Evolutionary conservation across 768 basidiomycete species (phyloP).

Genomic region (Amanita rimosa): DNA sequence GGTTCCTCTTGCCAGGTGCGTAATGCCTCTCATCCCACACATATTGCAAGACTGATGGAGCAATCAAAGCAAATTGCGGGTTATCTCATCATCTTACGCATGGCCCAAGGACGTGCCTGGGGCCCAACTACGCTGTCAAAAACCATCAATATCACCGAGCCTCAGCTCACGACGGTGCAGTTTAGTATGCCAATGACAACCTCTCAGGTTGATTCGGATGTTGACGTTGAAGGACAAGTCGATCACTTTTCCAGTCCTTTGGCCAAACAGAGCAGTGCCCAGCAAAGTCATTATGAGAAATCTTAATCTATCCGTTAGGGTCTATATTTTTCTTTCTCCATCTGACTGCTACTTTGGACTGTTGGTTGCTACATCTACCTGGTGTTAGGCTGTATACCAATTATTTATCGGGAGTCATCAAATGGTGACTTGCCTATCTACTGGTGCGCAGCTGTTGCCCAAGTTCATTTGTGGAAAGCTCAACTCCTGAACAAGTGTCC

Average conservation of each 20-base stretch:
- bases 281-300: background rate
- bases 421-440: background rate
- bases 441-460: no score
- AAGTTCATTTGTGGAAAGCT: no score
- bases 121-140: constrained; percentile 2
- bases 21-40: background rate
- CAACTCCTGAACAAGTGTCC: no score
- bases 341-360: background rate
- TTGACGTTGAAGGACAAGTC: background rate
- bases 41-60: constrained; percentile 8
- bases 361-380: no score
- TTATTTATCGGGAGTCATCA: background rate
- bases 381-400: background rate
- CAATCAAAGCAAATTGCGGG: constrained; percentile 29
- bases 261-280: background rate
- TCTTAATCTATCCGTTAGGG: background rate
- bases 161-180: constrained; percentile 1
- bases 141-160: background rate
- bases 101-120: constrained; percentile 36
- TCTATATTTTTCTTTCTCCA: background rate
- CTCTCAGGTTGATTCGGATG: background rate
- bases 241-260: background rate
- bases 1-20: constrained; percentile 25
- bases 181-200: background rate
- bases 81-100: constrained; percentile 34